phyloP scores from a whole-genome alignment of 768 basidiomycete species.

The Serendipita sp. region DNA sequence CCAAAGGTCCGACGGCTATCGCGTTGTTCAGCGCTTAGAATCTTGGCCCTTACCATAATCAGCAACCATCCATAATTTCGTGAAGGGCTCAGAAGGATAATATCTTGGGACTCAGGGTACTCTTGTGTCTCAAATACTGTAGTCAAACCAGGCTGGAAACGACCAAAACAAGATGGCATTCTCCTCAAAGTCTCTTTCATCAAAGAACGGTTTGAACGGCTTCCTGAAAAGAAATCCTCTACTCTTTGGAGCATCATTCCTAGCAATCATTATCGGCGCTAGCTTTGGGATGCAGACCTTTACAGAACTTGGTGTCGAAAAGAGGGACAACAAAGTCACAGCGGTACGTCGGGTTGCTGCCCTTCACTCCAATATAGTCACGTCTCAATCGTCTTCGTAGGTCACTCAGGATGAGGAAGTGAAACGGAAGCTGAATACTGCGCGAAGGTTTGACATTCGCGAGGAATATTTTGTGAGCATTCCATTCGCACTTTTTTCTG shows the following conservation, averaged over 20 bases:
- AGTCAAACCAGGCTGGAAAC: too few species aligned
- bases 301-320: constrained; percentile 82
- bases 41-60: background rate
- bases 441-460: constrained; percentile 72
- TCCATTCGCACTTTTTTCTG: background rate
- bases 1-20: background rate
- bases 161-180: background rate
- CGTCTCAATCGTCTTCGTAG: constrained; percentile 20
- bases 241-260: constrained; percentile 75
- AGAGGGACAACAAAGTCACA: constrained; percentile 64
- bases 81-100: background rate
- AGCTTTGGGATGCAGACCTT: constrained; percentile 71
- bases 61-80: background rate
- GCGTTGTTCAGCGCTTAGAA: background rate
- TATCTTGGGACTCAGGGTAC: background rate
- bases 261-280: constrained; percentile 69
- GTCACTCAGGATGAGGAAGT: constrained; percentile 67
- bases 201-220: constrained; percentile 14
- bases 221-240: constrained; percentile 34
- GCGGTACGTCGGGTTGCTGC: constrained; percentile 27
- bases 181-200: constrained; percentile 10
- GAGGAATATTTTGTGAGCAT: constrained; percentile 89
- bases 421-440: constrained; percentile 43
- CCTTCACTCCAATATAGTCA: background rate
- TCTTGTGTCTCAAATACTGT: too few species aligned